These are phyloP conservation scores for Fusarium devonianum DNA, from an alignment of 2,329 filamentous ascomycete species.

Conservation along the genomic window DNA sequence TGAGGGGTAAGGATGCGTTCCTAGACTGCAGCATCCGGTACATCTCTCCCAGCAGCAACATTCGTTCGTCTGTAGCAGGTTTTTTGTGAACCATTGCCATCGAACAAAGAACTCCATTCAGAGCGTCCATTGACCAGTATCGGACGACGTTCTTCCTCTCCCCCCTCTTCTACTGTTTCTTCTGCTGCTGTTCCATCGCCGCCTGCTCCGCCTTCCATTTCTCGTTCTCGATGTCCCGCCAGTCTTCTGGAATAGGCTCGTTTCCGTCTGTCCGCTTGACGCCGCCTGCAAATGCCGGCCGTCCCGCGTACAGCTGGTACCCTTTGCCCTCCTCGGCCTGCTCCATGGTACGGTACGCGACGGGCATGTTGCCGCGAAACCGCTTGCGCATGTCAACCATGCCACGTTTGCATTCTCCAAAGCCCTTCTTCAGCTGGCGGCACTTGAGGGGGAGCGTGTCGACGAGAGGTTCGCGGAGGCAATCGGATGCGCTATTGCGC, in stretches of 20 bases:
- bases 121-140: neutral
- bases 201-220: conserved; percentile 55
- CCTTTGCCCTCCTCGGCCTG: conserved; percentile 63
- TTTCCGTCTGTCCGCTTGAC: conserved; percentile 72
- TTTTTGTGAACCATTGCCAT: conserved; percentile 4
- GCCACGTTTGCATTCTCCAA: conserved; percentile 93
- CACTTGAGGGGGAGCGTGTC: conserved; percentile 86
- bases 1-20: neutral
- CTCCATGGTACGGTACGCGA: conserved; percentile 69
- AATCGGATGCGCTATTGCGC: conserved; percentile 85
- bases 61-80: neutral
- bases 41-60: neutral
- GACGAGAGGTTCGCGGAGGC: conserved; percentile 81
- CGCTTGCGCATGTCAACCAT: conserved; percentile 99
- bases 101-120: neutral
- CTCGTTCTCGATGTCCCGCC: conserved; percentile 71
- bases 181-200: conserved; percentile 36
- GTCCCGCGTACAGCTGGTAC: conserved; percentile 81
- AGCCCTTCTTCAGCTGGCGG: conserved; percentile 91
- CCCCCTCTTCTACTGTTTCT: conserved; percentile 37
- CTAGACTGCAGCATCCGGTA: neutral
- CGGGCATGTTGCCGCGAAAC: conserved; percentile 91
- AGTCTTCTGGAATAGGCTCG: conserved; percentile 67
- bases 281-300: conserved; percentile 70
- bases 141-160: neutral